Evolutionary conservation across 768 basidiomycete species (phyloP), one percentile per base, ranked within the genome.

Genomic region (Rhodotorula taiwanensis): DNA sequence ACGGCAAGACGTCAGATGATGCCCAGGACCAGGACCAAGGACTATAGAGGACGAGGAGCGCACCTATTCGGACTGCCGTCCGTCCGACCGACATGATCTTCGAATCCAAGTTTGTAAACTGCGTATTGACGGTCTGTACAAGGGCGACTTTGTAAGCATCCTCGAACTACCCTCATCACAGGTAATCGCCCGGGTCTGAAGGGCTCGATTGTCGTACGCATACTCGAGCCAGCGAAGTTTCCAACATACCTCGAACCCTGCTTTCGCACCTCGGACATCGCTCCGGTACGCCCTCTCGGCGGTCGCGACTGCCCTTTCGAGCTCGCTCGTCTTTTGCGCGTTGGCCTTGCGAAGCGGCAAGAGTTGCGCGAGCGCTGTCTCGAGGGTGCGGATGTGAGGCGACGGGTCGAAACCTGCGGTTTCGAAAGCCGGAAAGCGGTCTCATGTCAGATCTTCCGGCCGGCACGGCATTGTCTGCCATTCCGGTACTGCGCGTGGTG

Each of bases 31-130:
- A n/a, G n/a, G n/a, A n/a, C n/a, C 0, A n/a, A 23, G 8, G 21
- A 54, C 15, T 4, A n/a, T n/a, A n/a, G n/a, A n/a, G n/a, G n/a
- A n/a, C n/a, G n/a, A n/a, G n/a, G n/a, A n/a, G n/a, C n/a, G n/a
- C n/a, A 86, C 94, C 95, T 70, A 98, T 95, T 52, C 94, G 82
- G 51, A 97, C 86, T 20, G 95, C 91, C 20, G 92, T 93, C 57
- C 89, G 83, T 41, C 93, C 91, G 36, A 99, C 93, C 72, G 92
- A 86, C 59, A 85, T 89, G 80, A 98, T 90, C 72, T 86, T 84
- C 66, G 79, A 83, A 74, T 98, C 93, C 84, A 98, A 48, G 3
- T 55, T 52, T 30, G 55, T 56, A 31, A 66, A 67, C 43, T 67
- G 69, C 15, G 55, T 60, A 45, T 92, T 86, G 39, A 95, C 93